These are phyloP conservation scores for Madurella fahalii DNA, from an alignment of 2,329 filamentous ascomycete species.

Conservation along the genomic window DNA sequence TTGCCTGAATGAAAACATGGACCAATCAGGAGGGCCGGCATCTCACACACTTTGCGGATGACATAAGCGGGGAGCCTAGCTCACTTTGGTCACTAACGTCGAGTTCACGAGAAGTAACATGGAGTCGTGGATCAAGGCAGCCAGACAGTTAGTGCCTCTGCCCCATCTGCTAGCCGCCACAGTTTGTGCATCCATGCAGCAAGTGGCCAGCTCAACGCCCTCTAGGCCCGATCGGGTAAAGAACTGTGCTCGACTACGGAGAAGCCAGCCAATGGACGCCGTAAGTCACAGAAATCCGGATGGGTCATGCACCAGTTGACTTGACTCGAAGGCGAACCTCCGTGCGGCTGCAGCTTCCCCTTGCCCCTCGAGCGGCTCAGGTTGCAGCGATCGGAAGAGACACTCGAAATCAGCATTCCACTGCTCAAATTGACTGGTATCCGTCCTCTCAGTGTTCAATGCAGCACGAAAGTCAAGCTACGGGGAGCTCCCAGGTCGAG, in stretches of 20 bases:
- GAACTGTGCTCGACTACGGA: constrained; percentile 14
- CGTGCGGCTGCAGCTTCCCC: constrained; percentile 6
- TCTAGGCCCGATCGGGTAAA: constrained; percentile 19
- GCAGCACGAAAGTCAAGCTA: no score
- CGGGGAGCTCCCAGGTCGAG: no score
- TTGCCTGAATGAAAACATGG: constrained; percentile 1
- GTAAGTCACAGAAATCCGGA: constrained; percentile 10
- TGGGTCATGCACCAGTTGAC: constrained; percentile 14
- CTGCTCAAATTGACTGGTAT: background rate
- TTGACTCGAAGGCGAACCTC: constrained; percentile 18
- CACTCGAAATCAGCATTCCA: background rate
- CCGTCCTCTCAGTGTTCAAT: background rate
- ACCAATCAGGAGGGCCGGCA: constrained; percentile 17
- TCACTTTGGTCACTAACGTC: background rate
- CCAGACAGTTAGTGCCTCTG: constrained; percentile 1
- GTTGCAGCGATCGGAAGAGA: background rate
- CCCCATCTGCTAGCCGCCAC: background rate
- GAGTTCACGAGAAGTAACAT: no score
- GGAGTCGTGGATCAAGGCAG: no score
- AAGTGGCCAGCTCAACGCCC: constrained; percentile 20
- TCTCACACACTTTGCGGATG: constrained; percentile 9
- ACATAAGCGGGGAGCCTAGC: constrained; percentile 16
- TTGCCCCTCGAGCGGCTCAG: constrained; percentile 1
- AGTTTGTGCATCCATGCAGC: constrained; percentile 1
- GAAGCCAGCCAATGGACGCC: constrained; percentile 19